Conservation (phyloP, 805 yeast species). For the Groenewaldozyma tartarivorans region DNA sequence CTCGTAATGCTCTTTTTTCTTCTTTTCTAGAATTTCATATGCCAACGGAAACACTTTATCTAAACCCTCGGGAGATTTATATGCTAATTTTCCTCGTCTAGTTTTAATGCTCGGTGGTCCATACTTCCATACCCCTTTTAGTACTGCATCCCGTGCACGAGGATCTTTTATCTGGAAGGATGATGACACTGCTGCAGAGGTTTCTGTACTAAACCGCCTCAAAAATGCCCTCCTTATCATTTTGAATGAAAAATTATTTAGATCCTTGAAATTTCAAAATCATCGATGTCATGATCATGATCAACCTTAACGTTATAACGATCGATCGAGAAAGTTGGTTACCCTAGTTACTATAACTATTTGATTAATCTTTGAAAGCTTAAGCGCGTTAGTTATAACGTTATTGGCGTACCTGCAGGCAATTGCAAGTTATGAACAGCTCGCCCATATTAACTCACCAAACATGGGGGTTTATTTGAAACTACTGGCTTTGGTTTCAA, state of each 20-base stretch:
- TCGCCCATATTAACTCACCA: too few species aligned
- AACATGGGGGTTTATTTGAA: too few species aligned
- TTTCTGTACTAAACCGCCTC: too few species aligned
- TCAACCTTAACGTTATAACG: background rate
- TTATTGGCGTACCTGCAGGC: too few species aligned
- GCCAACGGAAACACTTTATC: constrained; percentile 67
- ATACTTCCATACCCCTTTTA: constrained; percentile 15
- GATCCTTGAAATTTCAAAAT: too few species aligned
- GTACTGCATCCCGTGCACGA: constrained; percentile 13
- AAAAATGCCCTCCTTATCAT: too few species aligned
- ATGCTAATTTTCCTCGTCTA: constrained; percentile 27
- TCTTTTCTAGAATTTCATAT: constrained; percentile 43
- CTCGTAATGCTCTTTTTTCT: constrained; percentile 37
- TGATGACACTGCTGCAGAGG: background rate
- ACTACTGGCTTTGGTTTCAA: too few species aligned
- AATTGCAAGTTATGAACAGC: too few species aligned
- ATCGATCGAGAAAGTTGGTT: constrained; percentile 1
- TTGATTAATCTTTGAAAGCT: too few species aligned
- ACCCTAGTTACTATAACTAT: constrained; percentile 12
- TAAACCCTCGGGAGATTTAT: constrained; percentile 59
- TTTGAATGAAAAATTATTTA: background rate
- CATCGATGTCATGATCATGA: background rate
- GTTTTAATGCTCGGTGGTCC: constrained; percentile 20
- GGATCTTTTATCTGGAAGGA: constrained; percentile 16
- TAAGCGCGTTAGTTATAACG: too few species aligned